phyloP scores from a whole-genome alignment of 139 green algal species.

The Chlamydomonas incerta region DNA sequence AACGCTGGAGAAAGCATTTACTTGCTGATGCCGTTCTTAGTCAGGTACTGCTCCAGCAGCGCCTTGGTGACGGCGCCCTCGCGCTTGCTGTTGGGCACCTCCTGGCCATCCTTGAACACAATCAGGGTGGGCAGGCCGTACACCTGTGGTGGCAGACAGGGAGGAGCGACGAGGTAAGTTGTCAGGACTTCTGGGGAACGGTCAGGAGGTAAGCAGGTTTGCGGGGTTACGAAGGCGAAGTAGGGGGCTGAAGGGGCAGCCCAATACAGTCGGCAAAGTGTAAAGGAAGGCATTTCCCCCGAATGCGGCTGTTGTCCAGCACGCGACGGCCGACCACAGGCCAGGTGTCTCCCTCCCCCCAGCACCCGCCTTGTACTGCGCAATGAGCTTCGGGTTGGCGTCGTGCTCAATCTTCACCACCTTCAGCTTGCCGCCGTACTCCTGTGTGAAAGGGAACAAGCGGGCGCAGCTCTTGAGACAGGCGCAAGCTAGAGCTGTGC shows the following conservation, averaged over 20 bases:
- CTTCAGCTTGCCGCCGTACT: conserved; percentile 83
- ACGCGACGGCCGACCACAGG: too few relatives aligned
- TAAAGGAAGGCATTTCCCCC: too few relatives aligned
- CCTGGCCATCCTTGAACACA: conserved; percentile 91
- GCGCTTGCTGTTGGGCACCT: conserved; percentile 79
- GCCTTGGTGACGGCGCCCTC: conserved; percentile 91
- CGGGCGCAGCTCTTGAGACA: too few relatives aligned
- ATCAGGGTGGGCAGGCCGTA: conserved; percentile 96
- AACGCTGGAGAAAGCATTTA: background rate
- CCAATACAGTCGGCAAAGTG: too few relatives aligned
- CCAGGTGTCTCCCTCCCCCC: too few relatives aligned
- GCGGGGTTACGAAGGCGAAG: too few relatives aligned
- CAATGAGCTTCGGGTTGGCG: conserved; percentile 83
- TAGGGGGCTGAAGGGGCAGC: too few relatives aligned
- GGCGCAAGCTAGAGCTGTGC: too few relatives aligned
- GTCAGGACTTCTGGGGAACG: too few relatives aligned
- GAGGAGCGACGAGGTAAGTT: too few relatives aligned
- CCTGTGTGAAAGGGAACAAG: conserved; percentile 62
- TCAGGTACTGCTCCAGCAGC: conserved; percentile 81
- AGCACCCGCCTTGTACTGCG: conserved; percentile 86
- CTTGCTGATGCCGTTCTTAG: conserved; percentile 63
- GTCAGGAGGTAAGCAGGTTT: too few relatives aligned
- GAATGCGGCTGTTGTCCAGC: too few relatives aligned
- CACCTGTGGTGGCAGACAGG: conserved; percentile 71
- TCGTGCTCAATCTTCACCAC: conserved; percentile 96